Conservation (phyloP, 2,329 filamentous ascomycete genomes). For the Colletotrichum musicola region DNA sequence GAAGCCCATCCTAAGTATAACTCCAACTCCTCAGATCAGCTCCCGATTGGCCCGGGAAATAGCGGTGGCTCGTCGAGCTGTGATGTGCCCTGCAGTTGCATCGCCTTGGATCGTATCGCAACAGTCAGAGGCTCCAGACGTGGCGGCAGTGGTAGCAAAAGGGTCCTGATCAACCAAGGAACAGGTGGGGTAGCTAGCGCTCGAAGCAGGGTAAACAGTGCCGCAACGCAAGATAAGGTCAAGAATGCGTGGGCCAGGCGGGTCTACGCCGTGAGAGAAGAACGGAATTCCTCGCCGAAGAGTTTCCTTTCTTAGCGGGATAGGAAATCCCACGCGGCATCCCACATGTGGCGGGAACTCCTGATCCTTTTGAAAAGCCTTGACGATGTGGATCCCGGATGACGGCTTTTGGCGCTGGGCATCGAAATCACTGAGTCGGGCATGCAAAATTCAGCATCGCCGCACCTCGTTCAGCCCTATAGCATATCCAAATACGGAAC, state of each 20-base stretch:
- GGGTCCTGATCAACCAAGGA: constrained; percentile 7
- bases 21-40: neutral
- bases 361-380: constrained; percentile 28
- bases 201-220: neutral
- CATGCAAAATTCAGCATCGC: neutral
- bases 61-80: neutral
- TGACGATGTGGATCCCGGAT: constrained; percentile 16
- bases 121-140: constrained; percentile 13
- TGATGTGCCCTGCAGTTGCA: constrained; percentile 11
- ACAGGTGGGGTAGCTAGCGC: neutral
- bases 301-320: constrained; percentile 2
- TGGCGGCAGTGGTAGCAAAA: constrained; percentile 8
- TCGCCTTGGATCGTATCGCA: neutral
- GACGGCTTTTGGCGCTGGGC: constrained; percentile 12
- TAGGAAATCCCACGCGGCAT: constrained; percentile 6
- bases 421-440: constrained; percentile 5
- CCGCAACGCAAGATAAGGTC: constrained; percentile 4
- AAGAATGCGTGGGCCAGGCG: neutral
- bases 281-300: constrained; percentile 2
- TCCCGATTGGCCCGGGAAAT: neutral
- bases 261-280: neutral
- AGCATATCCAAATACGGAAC: neutral
- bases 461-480: constrained; percentile 13
- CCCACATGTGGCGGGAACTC: neutral
- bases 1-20: neutral